Percentiles rank a stretch among this genome's conserved stretches.
Evolutionary conservation across 352 stramenopile genomes (phyloP).

Genomic region (Thalassiosira exigua): DNA sequence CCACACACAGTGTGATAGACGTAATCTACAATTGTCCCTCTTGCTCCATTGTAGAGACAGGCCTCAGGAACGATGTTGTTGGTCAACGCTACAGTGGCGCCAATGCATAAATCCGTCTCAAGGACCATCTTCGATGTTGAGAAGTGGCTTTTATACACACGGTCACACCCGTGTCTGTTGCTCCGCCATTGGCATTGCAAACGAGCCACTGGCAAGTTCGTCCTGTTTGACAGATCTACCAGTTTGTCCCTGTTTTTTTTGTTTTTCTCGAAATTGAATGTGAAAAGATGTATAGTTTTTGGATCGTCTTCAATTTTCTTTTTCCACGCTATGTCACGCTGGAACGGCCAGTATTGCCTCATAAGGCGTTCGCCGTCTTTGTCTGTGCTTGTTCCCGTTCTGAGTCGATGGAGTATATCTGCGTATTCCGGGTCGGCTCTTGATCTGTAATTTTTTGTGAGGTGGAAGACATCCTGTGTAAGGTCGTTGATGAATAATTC

Average conservation of each 20-base stretch:
- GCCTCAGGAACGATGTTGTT: conserved; percentile 3
- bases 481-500: not conserved
- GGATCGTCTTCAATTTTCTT: conserved; percentile 5
- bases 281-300: conserved; percentile 22
- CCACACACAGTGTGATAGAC: conserved; percentile 3
- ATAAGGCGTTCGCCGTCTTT: conserved; percentile 3
- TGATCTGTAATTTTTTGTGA: conserved; percentile 7
- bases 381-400: not conserved
- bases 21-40: conserved; percentile 10
- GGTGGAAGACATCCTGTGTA: conserved; percentile 2
- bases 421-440: not conserved
- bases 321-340: not conserved
- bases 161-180: not conserved
- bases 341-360: not conserved
- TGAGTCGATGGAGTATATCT: not conserved
- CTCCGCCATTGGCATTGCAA: conserved; percentile 21
- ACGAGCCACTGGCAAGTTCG: conserved; percentile 13
- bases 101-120: conserved; percentile 2
- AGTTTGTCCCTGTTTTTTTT: conserved; percentile 27
- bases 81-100: not conserved
- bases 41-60: conserved; percentile 5
- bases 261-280: conserved; percentile 9
- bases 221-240: conserved; percentile 22
- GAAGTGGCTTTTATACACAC: not conserved
- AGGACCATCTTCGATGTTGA: not conserved